Base-by-base conservation (phyloP, 805 yeast species). In the Wickerhamiella vanderwaltii region DNA sequence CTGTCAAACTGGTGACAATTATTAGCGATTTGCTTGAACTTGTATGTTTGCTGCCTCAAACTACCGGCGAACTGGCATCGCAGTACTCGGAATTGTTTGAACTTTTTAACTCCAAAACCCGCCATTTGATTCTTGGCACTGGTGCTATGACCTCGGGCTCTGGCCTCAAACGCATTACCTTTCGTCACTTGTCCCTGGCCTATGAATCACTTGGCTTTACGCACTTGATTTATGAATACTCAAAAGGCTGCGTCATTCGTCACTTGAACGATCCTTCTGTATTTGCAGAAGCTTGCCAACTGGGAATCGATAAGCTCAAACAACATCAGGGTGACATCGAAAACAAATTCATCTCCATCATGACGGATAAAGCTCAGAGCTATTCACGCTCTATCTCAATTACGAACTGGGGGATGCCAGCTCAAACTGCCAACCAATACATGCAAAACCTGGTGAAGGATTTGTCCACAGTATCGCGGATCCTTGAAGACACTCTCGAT, bases 111-210 rank as follows among this genome's bases (percentile, higher is more conserved):
- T 57, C 72, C 13, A 71, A 75, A 45, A 62, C 72, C 5, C 68
- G 72, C 3, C 72, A 73, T 46, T 71, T 81, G 4, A 76, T 81
- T 29, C 61, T 81, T 28, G 79, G 77, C 33, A 85, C 87, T 1
- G 83, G 81, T 31, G 88, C 88, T 1, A 78, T 82, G 2, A 60
- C 74, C 48, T 72, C 86, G 0, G 57, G 45, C 5, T 82, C 88
- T 0, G 85, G 83, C 0, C 62, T 80, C 39, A 75, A 71, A 48
- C 86, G 79, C 52, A 79, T 81, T 39, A 76, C 83, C 3, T 78
- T 85, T 1, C 76, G 75, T 49, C 83, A 80, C 56, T 55, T 80
- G 39, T 77, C 85, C 0, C 64, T 79, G 29, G 73, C 81, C 28
- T 72, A 78, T 4, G 84, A 80, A 52, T 64, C 76, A n/a, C 62